phyloP scores from a whole-genome alignment of 2,329 filamentous ascomycete species.

The Acrodontium crateriforme region DNA sequence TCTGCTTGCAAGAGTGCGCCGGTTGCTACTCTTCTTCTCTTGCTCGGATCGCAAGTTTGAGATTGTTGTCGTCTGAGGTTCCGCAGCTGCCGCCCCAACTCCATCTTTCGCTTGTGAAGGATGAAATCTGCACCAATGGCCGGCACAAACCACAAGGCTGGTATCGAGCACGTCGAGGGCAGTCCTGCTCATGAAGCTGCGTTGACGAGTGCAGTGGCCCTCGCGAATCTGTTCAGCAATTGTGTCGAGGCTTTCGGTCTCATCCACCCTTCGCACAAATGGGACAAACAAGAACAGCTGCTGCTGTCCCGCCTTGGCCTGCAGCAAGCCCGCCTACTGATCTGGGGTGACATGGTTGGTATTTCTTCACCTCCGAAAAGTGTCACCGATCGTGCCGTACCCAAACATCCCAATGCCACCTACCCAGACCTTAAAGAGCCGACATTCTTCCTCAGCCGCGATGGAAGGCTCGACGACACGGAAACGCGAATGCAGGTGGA shows the following conservation, averaged over 20 bases:
- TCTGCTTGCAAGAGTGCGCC: too few relatives aligned
- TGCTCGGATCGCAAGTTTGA: too few relatives aligned
- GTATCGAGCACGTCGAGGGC: slow-evolving; percentile 12
- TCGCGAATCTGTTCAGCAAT: slow-evolving; percentile 33
- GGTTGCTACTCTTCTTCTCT: too few relatives aligned
- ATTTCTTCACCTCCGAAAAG: slow-evolving; percentile 30
- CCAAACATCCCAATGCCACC: slow-evolving; percentile 28
- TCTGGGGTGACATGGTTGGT: slow-evolving; percentile 35
- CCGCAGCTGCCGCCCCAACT: too few relatives aligned
- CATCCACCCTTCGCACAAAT: slow-evolving; percentile 29
- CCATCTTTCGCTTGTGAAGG: too few relatives aligned
- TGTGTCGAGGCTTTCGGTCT: slow-evolving; percentile 35
- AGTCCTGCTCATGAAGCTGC: slow-evolving; percentile 16
- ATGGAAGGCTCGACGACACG: slow-evolving; percentile 29
- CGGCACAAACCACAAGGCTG: slow-evolving; percentile 8
- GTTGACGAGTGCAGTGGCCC: slow-evolving; percentile 27
- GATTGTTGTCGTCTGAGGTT: too few relatives aligned
- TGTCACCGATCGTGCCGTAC: slow-evolving; percentile 31
- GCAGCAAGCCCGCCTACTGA: slow-evolving; percentile 34
- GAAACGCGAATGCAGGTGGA: slow-evolving; percentile 25
- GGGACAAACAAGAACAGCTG: slow-evolving; percentile 30
- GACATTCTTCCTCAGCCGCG: slow-evolving; percentile 30
- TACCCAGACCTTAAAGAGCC: slow-evolving; percentile 32
- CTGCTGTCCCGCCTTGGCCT: slow-evolving; percentile 31
- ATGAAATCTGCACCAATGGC: slow-evolving; percentile 2